Evolutionary conservation across 2,329 filamentous ascomycete genomes (phyloP), one percentile per base, ranked within the genome.

Genomic region (Alternaria burnsii): DNA sequence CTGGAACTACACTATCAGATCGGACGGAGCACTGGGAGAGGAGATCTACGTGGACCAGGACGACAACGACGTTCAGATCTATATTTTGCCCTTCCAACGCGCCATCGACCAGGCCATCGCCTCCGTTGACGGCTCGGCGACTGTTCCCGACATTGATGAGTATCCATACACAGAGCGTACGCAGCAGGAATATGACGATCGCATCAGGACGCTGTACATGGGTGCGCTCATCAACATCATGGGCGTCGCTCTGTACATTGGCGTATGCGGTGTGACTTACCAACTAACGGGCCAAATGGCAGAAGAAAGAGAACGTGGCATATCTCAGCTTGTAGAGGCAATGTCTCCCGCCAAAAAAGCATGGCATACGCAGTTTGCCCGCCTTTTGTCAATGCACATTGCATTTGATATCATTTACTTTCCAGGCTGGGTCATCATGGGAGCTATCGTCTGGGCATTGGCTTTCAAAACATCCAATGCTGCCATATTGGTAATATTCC

Each of bases 1-100:
- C 44, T 97, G 94, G 94, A 96, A 95, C 78, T 97, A 97, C 74
- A 94, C 92, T 0, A 83, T 97, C 26, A 85, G 91, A 58, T 88
- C 88, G 3, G 94, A 97, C 74, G 89, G 89, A 36, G 83, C 87
- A 0, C 83, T 97, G 58, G 89, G 89, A 20, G 76, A 79, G 8
- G 86, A 85, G 55, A 88, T 96, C 62, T 84, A 89, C 65, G 86
- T 90, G 30, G 82, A 88, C 34, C 82, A 82, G n/a, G 78, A 83
- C 44, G 83, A 85, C 66, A 97, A 97, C 72, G 90, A 92, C 74
- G 87, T 87, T 48, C 85, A 97, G 77, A 82, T 94, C 20, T 97
- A 94, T 70, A 79, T 91, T 40, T 81, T 96, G 18, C 94, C 93
- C 1, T 81, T 97, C 22, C 93, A 97, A 76, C 87, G 88, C 63